Evolutionary conservation across 2,329 filamentous ascomycete genomes (phyloP).

Genomic region (Epichloe festucae): DNA sequence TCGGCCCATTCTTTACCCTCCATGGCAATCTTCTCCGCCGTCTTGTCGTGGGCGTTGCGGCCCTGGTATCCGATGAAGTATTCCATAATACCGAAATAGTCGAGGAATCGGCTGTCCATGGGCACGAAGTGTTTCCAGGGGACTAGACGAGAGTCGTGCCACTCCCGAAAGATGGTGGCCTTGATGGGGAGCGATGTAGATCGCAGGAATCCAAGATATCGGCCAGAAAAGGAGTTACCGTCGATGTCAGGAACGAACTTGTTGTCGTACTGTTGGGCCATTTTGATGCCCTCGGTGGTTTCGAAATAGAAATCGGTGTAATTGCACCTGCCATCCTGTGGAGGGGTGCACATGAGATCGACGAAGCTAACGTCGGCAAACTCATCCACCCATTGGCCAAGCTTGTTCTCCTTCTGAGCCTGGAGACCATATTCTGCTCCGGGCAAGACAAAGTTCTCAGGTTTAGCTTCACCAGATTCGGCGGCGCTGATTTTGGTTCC

Average conservation of each 20-base stretch:
- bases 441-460: constrained; percentile 43
- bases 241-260: constrained; percentile 70
- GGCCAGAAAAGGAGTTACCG: constrained; percentile 57
- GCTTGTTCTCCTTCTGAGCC: constrained; percentile 29
- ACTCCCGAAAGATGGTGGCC: constrained; percentile 65
- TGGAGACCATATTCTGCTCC: constrained; percentile 31
- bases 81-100: constrained; percentile 60
- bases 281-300: constrained; percentile 23
- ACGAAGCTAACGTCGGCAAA: constrained; percentile 41
- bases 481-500: constrained; percentile 40
- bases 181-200: constrained; percentile 64
- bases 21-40: constrained; percentile 50
- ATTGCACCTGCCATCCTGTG: constrained; percentile 25
- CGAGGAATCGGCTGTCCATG: constrained; percentile 60
- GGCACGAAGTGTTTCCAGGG: constrained; percentile 75
- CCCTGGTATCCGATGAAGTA: constrained; percentile 55
- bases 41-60: constrained; percentile 36
- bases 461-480: constrained; percentile 27
- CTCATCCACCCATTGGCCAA: constrained; percentile 35
- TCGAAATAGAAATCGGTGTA: constrained; percentile 37
- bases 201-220: constrained; percentile 55
- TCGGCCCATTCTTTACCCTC: constrained; percentile 57
- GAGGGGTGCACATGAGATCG: constrained; percentile 37
- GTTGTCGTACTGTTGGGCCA: constrained; percentile 42
- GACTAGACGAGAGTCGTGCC: constrained; percentile 63